Base-by-base conservation (phyloP, 1,284 basidiomycete genomes). In the Ganoderma resinaceum region DNA sequence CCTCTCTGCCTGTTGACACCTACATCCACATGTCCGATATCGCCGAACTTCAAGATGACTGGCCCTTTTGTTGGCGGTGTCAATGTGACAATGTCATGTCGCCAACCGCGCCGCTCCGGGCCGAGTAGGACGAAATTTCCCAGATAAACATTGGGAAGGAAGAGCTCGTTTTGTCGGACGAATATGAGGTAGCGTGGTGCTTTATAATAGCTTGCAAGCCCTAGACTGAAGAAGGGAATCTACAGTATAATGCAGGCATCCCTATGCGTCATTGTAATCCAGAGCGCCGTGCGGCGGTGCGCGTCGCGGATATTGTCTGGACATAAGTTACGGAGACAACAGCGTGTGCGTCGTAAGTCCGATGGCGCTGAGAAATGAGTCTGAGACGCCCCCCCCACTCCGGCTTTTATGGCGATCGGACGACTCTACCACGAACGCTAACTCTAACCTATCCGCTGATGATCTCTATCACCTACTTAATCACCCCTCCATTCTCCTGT, bases 301-400 rank as follows among this genome's bases (percentile, higher is more conserved):
- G 23, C 46, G 12, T 8, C n/a, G n/a, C 23, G 46, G 46, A 49
- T 57, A 12, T 55, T 35, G 53, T 57, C 14, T n/a, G 53, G 33
- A 46, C 20, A 57, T 18, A n/a, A 6, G 55, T 20, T 57, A 37
- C 55, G 55, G 31, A 57, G 55, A 57, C 52, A 53, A 53, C 29
- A 31, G 49, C 49, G 53, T 14, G 18, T n/a, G 46, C n/a, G 23
- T 49, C 23, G 23, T 49, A 12, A 49, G 46, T 49, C n/a, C n/a
- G 46, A 26, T 14, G 46, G 46, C 46, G 23, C 23, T 26, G 46
- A 23, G 3, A 14, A 58, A 37, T 16, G 18, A 2, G 16, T 31
- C 16, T 23, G 1, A 59, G 20, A 35, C 57, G 57, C 57, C 57
- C 57, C 57, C 57, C 57, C 57, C 57, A 59, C 57, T 59, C 31